Evolutionary conservation across 345 rosid species (phyloP), one percentile per base, ranked within the genome.

Genomic region (Durio zibethinus): DNA sequence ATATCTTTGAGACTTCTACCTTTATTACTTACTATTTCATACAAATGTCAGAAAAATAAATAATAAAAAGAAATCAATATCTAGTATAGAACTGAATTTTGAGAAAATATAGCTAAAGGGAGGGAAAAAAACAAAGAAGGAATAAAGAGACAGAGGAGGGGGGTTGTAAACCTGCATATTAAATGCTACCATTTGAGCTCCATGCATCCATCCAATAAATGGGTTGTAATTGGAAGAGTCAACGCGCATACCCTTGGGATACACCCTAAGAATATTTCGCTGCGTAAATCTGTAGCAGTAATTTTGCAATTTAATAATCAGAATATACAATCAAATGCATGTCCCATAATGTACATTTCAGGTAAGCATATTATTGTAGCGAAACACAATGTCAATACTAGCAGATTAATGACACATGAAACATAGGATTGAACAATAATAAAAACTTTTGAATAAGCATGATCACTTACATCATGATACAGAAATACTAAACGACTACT

Each of bases 171-270:
- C 97, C 99, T 94, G 97, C 99, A 94, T 94, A 74, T 94, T 94
- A 76, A 94, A 94, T 72, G 99, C 99, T 78, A 94, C 98, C 99
- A 94, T 94, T 84, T 94, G 99, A 87, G 98, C 98, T 66, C 99
- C 99, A 80, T 93, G 98, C 73, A 87, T 90, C 99, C 99, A 93
- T 3, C 88, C 99, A 76, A 90, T 86, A 0, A 93, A 80, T 0
- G 99, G 99, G 71, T 93, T 93, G 84, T 94, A 94, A 80, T 94
- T 94, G 65, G 99, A 91, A 40, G 99, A 94, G 81, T 88, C 76
- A 59, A 94, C 79, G n/a, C 99, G 96, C 21, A 77, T 87, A 62
- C 99, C 97, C 84, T 94, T 93, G 1, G 99, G 99, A 70, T 94
- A 94, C 43, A 94, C 88, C 81, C 99, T 84, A 14, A 94, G 91